Percentiles rank a stretch among this genome's conserved stretches.
Conservation (phyloP, 2,329 filamentous ascomycete genomes). For the Hypoxylon rubiginosum region DNA sequence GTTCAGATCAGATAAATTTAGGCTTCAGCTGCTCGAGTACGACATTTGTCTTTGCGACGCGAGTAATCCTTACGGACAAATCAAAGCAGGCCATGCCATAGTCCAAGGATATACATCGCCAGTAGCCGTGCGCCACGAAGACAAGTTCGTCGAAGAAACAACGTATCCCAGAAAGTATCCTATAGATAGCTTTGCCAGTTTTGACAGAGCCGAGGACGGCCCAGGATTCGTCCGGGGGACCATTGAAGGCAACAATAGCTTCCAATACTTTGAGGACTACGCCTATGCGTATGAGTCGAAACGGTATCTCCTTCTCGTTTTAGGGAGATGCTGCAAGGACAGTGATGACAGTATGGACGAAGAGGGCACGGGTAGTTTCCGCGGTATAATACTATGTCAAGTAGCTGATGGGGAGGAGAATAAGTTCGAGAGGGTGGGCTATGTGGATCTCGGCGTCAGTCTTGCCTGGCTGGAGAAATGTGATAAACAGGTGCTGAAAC, state of each 20-base stretch:
- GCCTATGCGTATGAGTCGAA: background rate
- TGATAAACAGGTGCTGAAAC: no score
- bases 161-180: no score
- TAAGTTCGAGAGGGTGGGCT: background rate
- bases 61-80: background rate
- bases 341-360: no score
- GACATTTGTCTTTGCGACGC: background rate
- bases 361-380: background rate
- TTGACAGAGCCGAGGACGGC: no score
- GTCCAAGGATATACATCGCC: background rate
- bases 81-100: background rate
- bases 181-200: background rate
- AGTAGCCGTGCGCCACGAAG: background rate
- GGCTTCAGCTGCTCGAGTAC: background rate
- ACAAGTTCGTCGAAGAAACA: no score
- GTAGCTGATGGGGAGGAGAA: background rate
- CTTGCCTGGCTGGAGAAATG: background rate
- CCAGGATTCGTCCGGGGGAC: background rate
- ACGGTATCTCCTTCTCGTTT: background rate
- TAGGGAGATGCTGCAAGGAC: background rate
- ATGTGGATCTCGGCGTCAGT: background rate
- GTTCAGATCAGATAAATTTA: background rate
- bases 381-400: background rate
- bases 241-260: background rate
- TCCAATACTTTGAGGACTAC: background rate